These are phyloP conservation scores for Acacia crassicarpa DNA, from an alignment of 306 rosid species.

Conservation along the genomic window DNA sequence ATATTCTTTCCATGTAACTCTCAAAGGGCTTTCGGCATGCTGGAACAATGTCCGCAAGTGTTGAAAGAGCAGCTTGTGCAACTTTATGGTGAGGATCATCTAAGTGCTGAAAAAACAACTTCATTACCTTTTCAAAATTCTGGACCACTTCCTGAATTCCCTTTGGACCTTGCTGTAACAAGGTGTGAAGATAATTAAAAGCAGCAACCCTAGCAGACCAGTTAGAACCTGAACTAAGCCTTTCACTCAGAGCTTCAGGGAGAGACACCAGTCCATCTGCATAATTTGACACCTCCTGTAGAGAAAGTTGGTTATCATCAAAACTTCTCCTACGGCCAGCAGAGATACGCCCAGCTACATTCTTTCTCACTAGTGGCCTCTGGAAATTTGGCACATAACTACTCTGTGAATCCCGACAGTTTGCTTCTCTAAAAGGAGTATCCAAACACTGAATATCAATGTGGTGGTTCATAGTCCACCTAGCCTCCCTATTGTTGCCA, in stretches of 20 bases:
- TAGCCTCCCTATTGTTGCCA: conserved; percentile 63
- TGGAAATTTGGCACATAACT: conserved; percentile 89
- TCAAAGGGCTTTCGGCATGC: conserved; percentile 92
- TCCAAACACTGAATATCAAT: conserved; percentile 71
- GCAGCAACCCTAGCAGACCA: conserved; percentile 98
- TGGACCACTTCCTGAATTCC: conserved; percentile 91
- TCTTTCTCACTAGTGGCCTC: conserved; percentile 90
- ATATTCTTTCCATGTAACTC: conserved; percentile 91
- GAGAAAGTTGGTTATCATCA: conserved; percentile 80
- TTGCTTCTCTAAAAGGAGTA: conserved; percentile 64
- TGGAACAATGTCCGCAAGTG: conserved; percentile 91
- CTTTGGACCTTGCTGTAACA: conserved; percentile 90
- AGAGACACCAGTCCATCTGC: conserved; percentile 82
- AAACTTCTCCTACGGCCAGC: conserved; percentile 89
- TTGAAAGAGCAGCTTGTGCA: conserved; percentile 97
- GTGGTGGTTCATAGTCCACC: conserved; percentile 60
- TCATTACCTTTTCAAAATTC: conserved; percentile 97
- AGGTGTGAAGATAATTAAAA: conserved; percentile 80
- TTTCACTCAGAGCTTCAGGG: conserved; percentile 87
- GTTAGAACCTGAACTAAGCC: conserved; percentile 90
- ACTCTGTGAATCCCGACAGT: conserved; percentile 70
- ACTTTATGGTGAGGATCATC: conserved; percentile 99
- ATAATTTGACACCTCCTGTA: conserved; percentile 74
- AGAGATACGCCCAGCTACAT: conserved; percentile 72
- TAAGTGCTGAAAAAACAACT: conserved; percentile 95